A percentile compares a stretch with the other conserved stretches of the same genome.
Evolutionary conservation across 352 stramenopile species (phyloP).

Genomic region (Phytophthora tubulina): DNA sequence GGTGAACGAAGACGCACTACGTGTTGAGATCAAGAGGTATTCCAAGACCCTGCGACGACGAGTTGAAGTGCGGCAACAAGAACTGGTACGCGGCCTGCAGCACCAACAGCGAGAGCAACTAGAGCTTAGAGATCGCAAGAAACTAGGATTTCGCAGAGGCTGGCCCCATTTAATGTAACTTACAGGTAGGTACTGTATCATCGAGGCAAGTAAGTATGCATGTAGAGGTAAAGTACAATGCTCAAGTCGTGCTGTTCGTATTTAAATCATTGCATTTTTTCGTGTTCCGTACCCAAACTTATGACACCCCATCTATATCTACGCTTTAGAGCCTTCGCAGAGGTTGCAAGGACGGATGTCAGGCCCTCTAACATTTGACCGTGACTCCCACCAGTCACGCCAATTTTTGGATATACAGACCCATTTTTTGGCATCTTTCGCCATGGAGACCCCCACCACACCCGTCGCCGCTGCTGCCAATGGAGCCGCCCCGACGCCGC

Average conservation of each 20-base stretch:
- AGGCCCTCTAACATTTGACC: neutral
- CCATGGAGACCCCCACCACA: constrained; percentile 38
- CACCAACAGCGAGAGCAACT: constrained; percentile 48
- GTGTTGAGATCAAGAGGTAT: constrained; percentile 55
- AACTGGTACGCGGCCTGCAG: constrained; percentile 47
- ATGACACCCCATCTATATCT: constrained; percentile 30
- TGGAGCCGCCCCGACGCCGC: constrained; percentile 38
- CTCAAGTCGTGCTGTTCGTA: neutral
- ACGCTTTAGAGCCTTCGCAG: neutral
- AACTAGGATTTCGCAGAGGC: constrained; percentile 35
- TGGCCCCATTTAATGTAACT: constrained; percentile 23
- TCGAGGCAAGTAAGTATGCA: neutral
- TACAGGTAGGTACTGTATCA: neutral
- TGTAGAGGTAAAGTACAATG: no score
- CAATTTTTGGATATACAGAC: neutral
- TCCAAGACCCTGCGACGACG: constrained; percentile 46
- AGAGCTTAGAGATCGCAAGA: constrained; percentile 50
- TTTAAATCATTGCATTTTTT: constrained; percentile 19
- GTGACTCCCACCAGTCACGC: constrained; percentile 35
- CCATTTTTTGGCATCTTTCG: no score
- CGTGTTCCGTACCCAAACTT: constrained; percentile 17
- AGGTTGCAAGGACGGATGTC: constrained; percentile 27
- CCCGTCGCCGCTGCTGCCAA: constrained; percentile 11
- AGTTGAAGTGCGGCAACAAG: constrained; percentile 46
- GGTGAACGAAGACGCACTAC: constrained; percentile 52